These are phyloP conservation scores for Monosporascus sp. DNA, from an alignment of 2,329 filamentous ascomycete species.

Conservation along the genomic window DNA sequence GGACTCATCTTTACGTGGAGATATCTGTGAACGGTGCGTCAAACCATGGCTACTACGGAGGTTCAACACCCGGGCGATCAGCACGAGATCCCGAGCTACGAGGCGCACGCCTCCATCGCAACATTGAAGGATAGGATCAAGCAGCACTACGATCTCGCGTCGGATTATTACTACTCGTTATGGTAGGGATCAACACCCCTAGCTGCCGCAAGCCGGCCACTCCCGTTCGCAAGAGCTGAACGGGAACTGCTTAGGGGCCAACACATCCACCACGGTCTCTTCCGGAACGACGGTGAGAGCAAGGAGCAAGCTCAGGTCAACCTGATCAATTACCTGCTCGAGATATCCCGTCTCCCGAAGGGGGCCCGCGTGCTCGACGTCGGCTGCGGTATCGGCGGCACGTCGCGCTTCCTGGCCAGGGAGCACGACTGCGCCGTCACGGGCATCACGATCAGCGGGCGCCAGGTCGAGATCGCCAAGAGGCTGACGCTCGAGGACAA, in stretches of 20 bases:
- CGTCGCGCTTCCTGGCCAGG: conserved; percentile 49
- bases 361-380: conserved; percentile 49
- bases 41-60: conserved; percentile 2
- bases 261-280: conserved; percentile 61
- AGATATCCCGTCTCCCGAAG: conserved; percentile 35
- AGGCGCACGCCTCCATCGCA: conserved; percentile 20
- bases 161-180: conserved; percentile 56
- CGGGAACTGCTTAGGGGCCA: conserved; percentile 43
- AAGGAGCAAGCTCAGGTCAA: conserved; percentile 55
- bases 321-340: conserved; percentile 50
- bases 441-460: conserved; percentile 55
- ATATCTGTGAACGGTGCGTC: background rate
- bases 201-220: background rate
- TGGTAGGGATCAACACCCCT: conserved; percentile 36
- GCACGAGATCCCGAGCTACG: conserved; percentile 21
- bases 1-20: too few species aligned
- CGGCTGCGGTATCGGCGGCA: conserved; percentile 57
- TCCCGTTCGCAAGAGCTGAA: conserved; percentile 3
- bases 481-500: conserved; percentile 38
- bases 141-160: conserved; percentile 56
- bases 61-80: conserved; percentile 22
- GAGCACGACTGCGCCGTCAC: conserved; percentile 48
- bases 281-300: conserved; percentile 42
- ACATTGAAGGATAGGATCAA: conserved; percentile 53
- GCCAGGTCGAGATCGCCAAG: conserved; percentile 54